Base-by-base conservation (phyloP, 805 yeast genomes). In the Yamadazyma paraphyllophila region DNA sequence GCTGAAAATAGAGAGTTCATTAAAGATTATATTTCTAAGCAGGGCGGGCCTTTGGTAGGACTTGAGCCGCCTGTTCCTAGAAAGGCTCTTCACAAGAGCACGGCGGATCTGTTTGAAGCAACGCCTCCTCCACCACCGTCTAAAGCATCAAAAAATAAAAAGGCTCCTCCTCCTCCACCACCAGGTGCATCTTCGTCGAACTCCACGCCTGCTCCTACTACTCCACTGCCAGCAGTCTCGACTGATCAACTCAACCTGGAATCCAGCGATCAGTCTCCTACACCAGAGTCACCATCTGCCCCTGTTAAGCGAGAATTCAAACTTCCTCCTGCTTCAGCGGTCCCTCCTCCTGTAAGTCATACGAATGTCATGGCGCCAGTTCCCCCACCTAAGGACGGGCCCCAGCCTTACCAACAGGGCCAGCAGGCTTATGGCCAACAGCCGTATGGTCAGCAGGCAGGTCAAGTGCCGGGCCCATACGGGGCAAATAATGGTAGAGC, bases 21-120 rank as follows among this genome's bases (percentile, higher is more conserved):
- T 58, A 88, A 86, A 61, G 83, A 82, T 44, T 88, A 85, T 58
- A 85, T 88, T 47, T 68, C 80, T 3, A 72, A 83, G 56, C 83
- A 81, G 60, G 88, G 94, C 44, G 86, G 91, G 16, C 84, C 94
- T 27, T 68, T 92, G 63, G 85, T 85, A 25, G 95, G 95, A 1
- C 66, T 85, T 20, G 95, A 88, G 59, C 95, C 95, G 4, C 96
- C 96, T 12, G 70, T 88, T 42, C 95, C 94, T 3, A 73, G 92
- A 52, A 77, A 73, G 53, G 71, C 65, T 12, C 36, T 48, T 45
- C 82, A 58, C 30, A 55, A 59, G 31, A 49, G 52, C 49, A 46
- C 8, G 13, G 17, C 32, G 7, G 30, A 25, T 9, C 38, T 42
- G 12, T 15, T 24, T 16, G 43, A 25, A 10, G 35, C 27, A n/a